These are phyloP conservation scores for Tricladium varicosporioides DNA, from an alignment of 2,329 filamentous ascomycete species.

Conservation along the genomic window DNA sequence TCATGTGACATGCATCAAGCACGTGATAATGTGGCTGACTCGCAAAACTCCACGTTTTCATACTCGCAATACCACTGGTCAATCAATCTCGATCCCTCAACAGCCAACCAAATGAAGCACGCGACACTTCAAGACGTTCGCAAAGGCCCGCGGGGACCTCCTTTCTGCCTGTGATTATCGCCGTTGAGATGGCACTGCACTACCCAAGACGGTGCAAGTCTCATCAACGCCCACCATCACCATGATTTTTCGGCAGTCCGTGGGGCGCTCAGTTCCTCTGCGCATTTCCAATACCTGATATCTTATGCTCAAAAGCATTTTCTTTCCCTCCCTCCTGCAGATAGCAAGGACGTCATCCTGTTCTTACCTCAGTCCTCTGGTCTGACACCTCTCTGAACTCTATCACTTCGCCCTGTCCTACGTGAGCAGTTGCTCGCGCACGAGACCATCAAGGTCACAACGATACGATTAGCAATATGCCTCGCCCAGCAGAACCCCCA, in stretches of 20 bases:
- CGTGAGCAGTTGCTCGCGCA: conserved; percentile 11
- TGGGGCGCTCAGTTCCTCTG: background rate
- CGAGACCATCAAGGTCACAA: conserved; percentile 12
- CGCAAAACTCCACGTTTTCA: background rate
- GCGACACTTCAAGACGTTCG: conserved; percentile 10
- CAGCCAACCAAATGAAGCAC: conserved; percentile 8
- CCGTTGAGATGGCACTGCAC: conserved; percentile 1
- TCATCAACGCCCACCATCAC: conserved; percentile 1
- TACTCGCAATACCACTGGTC: background rate
- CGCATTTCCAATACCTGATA: background rate
- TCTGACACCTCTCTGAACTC: conserved; percentile 1
- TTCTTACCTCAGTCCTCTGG: background rate
- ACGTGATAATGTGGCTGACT: background rate
- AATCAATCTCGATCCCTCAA: background rate
- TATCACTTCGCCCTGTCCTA: conserved; percentile 11
- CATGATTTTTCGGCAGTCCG: background rate
- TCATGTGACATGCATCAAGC: background rate
- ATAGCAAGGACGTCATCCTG: too few relatives aligned
- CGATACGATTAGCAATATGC: conserved; percentile 50
- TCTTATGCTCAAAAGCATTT: background rate
- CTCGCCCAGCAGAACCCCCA: conserved; percentile 63
- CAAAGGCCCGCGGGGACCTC: background rate
- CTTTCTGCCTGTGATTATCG: conserved; percentile 4
- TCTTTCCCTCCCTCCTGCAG: background rate
- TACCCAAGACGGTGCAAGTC: conserved; percentile 2